Evolutionary conservation across 495 filamentous ascomycete genomes (phyloP).

Genomic region (Penicillium soppii): DNA sequence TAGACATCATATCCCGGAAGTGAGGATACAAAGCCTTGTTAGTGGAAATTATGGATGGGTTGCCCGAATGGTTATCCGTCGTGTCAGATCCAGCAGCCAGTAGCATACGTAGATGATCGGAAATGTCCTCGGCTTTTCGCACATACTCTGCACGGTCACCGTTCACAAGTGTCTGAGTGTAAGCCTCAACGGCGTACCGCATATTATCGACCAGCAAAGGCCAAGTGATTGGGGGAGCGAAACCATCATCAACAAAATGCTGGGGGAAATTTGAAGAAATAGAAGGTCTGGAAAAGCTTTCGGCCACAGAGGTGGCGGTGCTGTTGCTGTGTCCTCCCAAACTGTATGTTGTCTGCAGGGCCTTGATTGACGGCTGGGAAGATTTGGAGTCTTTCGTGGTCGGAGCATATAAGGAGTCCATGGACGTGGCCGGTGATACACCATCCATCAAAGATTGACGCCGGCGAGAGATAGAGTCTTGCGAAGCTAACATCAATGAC

Average conservation of each 20-base stretch:
- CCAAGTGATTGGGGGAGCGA: constrained; percentile 77
- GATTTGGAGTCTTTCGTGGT: constrained; percentile 23
- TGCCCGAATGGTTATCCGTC: constrained; percentile 97
- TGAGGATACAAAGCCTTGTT: constrained; percentile 96
- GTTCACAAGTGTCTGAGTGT: constrained; percentile 78
- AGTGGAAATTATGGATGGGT: constrained; percentile 97
- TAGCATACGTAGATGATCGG: constrained; percentile 91
- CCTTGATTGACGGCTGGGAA: constrained; percentile 16
- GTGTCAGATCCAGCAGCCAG: constrained; percentile 93
- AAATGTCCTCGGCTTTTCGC: constrained; percentile 89
- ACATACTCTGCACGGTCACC: constrained; percentile 88
- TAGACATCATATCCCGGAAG: constrained; percentile 99
- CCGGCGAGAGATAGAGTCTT: constrained; percentile 55
- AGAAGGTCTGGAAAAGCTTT: constrained; percentile 42
- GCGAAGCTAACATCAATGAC: constrained; percentile 59
- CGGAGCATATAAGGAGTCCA: constrained; percentile 77
- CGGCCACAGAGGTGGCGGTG: constrained; percentile 34
- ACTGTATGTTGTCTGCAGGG: constrained; percentile 24
- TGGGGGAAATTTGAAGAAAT: constrained; percentile 66
- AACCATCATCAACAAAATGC: constrained; percentile 83
- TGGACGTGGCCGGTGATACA: constrained; percentile 84
- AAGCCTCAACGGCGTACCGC: constrained; percentile 80
- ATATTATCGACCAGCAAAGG: constrained; percentile 86
- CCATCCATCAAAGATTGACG: constrained; percentile 71
- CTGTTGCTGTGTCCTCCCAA: constrained; percentile 29